Evolutionary conservation across 1,284 basidiomycete species (phyloP).

Genomic region (Cerioporus squamosus): DNA sequence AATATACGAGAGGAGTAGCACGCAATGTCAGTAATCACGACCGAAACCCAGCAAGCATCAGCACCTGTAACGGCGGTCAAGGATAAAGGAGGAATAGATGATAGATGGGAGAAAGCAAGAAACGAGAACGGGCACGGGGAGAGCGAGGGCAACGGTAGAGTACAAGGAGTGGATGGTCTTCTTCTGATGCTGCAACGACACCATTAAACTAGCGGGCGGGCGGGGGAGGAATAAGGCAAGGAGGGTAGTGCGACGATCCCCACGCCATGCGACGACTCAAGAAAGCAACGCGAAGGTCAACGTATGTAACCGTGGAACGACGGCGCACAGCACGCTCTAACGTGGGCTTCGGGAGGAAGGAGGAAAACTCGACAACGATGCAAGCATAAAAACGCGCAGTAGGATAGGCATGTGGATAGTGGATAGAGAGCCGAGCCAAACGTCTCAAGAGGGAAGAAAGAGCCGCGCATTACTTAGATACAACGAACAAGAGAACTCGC

Average conservation of each 20-base stretch:
- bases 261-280: not conserved
- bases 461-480: constrained; percentile 11
- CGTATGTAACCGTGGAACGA: not conserved
- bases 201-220: not conserved
- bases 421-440: not conserved
- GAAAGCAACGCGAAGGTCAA: not conserved
- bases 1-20: not conserved
- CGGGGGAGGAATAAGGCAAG: not conserved
- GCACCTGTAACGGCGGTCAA: too few species aligned
- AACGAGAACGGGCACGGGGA: not conserved
- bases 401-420: not conserved
- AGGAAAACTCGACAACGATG: constrained; percentile 2
- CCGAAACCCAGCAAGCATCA: too few species aligned
- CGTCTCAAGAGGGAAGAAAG: not conserved
- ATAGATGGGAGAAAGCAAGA: constrained; percentile 2
- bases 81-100: constrained; percentile 6
- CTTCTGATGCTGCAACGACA: constrained; percentile 12
- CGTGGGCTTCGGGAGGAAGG: not conserved
- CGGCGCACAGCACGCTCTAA: constrained; percentile 14
- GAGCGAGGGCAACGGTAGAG: constrained; percentile 12
- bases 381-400: constrained; percentile 12
- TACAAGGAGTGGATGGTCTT: constrained; percentile 7
- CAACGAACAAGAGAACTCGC: constrained; percentile 21
- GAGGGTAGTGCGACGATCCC: not conserved
- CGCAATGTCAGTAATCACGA: too few species aligned